A percentile compares a stretch with the other conserved stretches of the same genome.
Conservation (phyloP, 2,329 filamentous ascomycete genomes). For the Ascochyta viciae-villosae region DNA sequence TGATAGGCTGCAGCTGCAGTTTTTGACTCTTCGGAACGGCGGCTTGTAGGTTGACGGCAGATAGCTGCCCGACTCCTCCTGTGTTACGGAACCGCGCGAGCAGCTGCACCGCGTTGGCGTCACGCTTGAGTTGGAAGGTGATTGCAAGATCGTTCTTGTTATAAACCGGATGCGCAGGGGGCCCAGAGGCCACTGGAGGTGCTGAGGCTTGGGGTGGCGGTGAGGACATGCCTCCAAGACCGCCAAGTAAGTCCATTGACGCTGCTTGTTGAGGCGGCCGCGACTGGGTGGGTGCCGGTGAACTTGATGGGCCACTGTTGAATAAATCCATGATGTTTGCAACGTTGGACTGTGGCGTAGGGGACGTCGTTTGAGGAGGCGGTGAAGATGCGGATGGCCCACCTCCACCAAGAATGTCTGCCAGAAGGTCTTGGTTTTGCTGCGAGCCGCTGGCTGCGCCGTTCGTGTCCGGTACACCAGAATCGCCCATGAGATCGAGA, state of each 20-base stretch:
- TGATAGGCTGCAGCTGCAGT: conserved; percentile 89
- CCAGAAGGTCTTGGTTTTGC: conserved; percentile 82
- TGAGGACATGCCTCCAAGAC: conserved; percentile 54
- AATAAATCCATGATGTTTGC: conserved; percentile 91
- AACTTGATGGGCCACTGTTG: conserved; percentile 55
- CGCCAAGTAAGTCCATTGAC: conserved; percentile 52
- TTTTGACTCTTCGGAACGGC: conserved; percentile 97
- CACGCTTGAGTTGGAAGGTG: conserved; percentile 83
- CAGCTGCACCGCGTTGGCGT: conserved; percentile 80
- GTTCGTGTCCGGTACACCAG: conserved; percentile 64
- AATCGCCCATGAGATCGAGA: conserved; percentile 88
- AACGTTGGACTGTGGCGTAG: conserved; percentile 51
- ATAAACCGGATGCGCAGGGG: conserved; percentile 74
- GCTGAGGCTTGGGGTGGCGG: conserved; percentile 57
- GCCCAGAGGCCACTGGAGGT: conserved; percentile 44
- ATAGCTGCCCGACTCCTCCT: conserved; percentile 69
- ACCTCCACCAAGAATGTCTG: conserved; percentile 85
- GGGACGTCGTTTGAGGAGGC: conserved; percentile 50
- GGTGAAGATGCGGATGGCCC: conserved; percentile 56
- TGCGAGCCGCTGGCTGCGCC: conserved; percentile 63
- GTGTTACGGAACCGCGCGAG: conserved; percentile 83
- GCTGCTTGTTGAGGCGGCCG: conserved; percentile 47
- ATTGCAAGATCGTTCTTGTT: conserved; percentile 84
- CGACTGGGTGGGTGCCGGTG: conserved; percentile 49
- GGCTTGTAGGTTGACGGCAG: conserved; percentile 84